Evolutionary conservation across 495 filamentous ascomycete species (phyloP).

Genomic region (Aspergillus heteromorphus): DNA sequence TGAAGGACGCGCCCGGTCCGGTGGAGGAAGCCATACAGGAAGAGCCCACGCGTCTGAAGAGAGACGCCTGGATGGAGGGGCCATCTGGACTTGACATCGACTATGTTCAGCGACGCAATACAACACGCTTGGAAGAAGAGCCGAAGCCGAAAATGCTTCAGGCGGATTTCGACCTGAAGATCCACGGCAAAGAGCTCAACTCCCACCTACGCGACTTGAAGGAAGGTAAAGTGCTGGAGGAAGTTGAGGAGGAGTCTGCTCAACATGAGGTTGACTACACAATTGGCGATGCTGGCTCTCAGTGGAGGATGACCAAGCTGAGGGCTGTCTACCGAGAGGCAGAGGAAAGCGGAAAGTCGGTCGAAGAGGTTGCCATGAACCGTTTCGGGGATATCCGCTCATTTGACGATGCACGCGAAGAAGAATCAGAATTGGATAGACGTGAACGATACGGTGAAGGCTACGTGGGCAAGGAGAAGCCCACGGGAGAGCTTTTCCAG

Average conservation of each 20-base stretch:
- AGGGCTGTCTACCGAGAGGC: constrained; percentile 78
- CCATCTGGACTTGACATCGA: constrained; percentile 78
- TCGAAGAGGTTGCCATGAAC: constrained; percentile 79
- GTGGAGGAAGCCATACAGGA: constrained; percentile 29
- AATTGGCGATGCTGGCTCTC: constrained; percentile 84
- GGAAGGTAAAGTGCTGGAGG: constrained; percentile 49
- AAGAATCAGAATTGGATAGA: constrained; percentile 86
- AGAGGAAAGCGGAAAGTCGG: constrained; percentile 59
- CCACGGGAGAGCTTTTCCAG: constrained; percentile 78
- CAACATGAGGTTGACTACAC: constrained; percentile 70
- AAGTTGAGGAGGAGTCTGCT: constrained; percentile 45
- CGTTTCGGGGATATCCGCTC: constrained; percentile 74
- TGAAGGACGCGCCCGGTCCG: constrained; percentile 15
- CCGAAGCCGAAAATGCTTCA: constrained; percentile 47
- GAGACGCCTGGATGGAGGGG: constrained; percentile 94
- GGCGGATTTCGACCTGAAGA: constrained; percentile 66
- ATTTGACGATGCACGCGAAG: constrained; percentile 92
- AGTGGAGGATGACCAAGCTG: constrained; percentile 95
- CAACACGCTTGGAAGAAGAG: constrained; percentile 31
- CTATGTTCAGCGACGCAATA: constrained; percentile 66
- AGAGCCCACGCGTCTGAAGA: constrained; percentile 39
- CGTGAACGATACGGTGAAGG: constrained; percentile 78
- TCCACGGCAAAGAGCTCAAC: constrained; percentile 81
- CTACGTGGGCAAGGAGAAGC: constrained; percentile 83
- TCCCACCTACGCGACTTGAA: constrained; percentile 59